Conservation (phyloP, 768 basidiomycete species). For the Collybiopsis confluens region DNA sequence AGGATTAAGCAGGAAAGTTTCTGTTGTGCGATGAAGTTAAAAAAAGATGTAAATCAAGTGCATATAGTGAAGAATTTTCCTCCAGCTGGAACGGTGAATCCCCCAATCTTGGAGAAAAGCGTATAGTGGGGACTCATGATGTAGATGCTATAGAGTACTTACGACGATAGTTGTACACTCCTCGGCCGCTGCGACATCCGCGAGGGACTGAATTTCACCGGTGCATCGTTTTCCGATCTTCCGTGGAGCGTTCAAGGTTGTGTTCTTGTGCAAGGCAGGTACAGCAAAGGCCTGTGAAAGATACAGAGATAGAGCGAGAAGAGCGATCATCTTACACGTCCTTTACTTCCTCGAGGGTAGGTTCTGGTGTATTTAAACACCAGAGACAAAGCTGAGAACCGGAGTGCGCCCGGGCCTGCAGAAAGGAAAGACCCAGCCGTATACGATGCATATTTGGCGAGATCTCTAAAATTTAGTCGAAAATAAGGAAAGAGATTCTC, state of each 20-base stretch:
- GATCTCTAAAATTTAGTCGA: no score
- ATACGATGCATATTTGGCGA: no score
- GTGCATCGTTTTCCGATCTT: slow-evolving; percentile 16
- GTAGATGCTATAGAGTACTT: neutral
- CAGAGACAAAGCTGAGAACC: no score
- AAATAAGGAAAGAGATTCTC: no score
- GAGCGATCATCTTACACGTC: neutral
- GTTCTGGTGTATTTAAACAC: no score
- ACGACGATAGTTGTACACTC: slow-evolving; percentile 39
- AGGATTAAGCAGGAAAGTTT: slow-evolving; percentile 36
- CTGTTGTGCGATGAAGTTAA: neutral
- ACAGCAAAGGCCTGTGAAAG: neutral
- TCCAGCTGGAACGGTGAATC: slow-evolving; percentile 40
- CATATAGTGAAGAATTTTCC: neutral
- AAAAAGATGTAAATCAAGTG: neutral
- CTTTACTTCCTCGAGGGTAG: no score
- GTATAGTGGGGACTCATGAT: neutral
- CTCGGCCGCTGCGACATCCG: slow-evolving; percentile 26
- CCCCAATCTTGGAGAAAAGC: slow-evolving; percentile 30
- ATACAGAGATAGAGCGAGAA: neutral
- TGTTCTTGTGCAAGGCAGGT: neutral
- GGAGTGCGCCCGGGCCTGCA: no score
- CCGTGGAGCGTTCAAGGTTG: neutral
- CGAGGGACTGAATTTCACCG: slow-evolving; percentile 11
- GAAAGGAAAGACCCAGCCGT: no score